Evolutionary conservation across 1,139 yeast genomes (phyloP).

Genomic region (Suhomyces panamericanus): DNA sequence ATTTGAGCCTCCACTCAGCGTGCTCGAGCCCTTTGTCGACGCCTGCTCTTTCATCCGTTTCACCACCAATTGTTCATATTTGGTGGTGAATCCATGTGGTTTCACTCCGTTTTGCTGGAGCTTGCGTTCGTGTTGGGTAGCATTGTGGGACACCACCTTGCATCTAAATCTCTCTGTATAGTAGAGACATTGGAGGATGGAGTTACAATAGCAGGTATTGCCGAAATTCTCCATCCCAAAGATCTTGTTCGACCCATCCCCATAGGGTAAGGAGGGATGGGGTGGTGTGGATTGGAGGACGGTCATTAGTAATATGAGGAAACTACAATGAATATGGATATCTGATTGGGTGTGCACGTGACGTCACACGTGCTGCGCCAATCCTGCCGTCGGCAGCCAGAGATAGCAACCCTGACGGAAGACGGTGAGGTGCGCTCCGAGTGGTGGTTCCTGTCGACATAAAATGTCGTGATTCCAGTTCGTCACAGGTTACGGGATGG

Average conservation of each 20-base stretch:
- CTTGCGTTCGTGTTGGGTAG: conserved; percentile 39
- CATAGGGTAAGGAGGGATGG: conserved; percentile 24
- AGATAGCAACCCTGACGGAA: no score
- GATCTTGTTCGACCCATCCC: conserved; percentile 69
- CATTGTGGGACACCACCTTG: conserved; percentile 43
- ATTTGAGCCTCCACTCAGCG: conserved; percentile 4
- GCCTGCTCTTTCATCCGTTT: conserved; percentile 42
- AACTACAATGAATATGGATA: not conserved
- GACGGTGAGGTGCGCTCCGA: no score
- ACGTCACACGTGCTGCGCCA: not conserved
- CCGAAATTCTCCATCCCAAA: conserved; percentile 97
- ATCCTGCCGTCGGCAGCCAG: not conserved
- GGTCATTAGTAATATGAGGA: conserved; percentile 4
- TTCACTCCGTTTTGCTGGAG: conserved; percentile 42
- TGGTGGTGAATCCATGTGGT: conserved; percentile 47
- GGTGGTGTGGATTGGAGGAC: not conserved
- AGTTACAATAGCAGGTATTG: conserved; percentile 91
- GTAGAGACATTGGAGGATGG: conserved; percentile 84
- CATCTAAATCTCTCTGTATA: conserved; percentile 70
- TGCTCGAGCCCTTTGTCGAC: conserved; percentile 6
- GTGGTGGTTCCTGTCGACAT: no score
- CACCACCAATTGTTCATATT: conserved; percentile 43
- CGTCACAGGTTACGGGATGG: no score
- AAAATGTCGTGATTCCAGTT: no score
- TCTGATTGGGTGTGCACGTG: not conserved